Percentiles rank a stretch among this genome's conserved stretches.
These are phyloP conservation scores for Myriosclerotinia scirpicola DNA, from an alignment of 2,329 filamentous ascomycete species.

Conservation along the genomic window DNA sequence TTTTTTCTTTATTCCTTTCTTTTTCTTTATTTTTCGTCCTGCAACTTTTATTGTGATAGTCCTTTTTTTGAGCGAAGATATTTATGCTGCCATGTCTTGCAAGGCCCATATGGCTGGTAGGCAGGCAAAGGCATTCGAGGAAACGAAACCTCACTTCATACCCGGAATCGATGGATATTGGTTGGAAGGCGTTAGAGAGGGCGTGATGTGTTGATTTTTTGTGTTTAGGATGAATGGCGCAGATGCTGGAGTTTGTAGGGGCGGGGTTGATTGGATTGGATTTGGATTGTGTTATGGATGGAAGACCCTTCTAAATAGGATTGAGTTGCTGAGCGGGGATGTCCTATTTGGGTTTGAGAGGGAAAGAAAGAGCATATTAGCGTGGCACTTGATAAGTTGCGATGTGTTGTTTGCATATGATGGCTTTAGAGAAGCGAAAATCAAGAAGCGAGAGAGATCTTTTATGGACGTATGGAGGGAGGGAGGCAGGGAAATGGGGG, in stretches of 20 bases:
- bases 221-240: not conserved
- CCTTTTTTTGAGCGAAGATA: slow-evolving; percentile 18
- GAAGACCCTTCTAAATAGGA: not conserved
- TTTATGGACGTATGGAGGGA: not conserved
- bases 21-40: not conserved
- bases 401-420: slow-evolving; percentile 12
- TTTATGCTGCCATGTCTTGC: slow-evolving; percentile 12
- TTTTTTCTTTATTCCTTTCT: slow-evolving; percentile 4
- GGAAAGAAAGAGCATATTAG: not conserved
- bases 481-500: not conserved
- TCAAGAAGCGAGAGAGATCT: slow-evolving; percentile 4
- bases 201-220: slow-evolving; percentile 16
- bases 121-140: slow-evolving; percentile 14
- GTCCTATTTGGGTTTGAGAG: slow-evolving; percentile 2
- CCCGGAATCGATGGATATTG: slow-evolving; percentile 22
- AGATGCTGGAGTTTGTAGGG: not conserved
- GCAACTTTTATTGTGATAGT: slow-evolving; percentile 1
- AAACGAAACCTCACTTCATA: slow-evolving; percentile 18
- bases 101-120: slow-evolving; percentile 6
- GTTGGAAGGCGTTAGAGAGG: slow-evolving; percentile 9
- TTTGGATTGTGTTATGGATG: slow-evolving; percentile 2
- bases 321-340: not conserved
- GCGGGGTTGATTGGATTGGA: not conserved
- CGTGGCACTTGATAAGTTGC: not conserved
- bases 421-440: slow-evolving; percentile 6